phyloP scores from a whole-genome alignment of 2,329 filamentous ascomycete species.

The Penicillium sp. region DNA sequence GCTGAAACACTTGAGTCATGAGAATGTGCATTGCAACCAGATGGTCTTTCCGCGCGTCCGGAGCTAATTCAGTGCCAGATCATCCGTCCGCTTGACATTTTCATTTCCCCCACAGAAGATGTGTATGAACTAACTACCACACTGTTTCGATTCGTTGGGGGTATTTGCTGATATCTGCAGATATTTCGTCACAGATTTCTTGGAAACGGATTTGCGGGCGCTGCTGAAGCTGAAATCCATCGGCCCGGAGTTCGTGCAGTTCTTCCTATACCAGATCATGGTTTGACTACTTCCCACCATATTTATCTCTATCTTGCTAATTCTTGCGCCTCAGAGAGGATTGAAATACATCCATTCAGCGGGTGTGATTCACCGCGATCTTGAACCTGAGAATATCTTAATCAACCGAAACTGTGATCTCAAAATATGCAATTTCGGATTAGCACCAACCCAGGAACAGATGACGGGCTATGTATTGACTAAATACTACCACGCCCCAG shows the following conservation, averaged over 20 bases:
- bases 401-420: constrained; percentile 99
- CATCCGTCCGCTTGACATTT: constrained; percentile 97
- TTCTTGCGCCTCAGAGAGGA: constrained; percentile 68
- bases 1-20: constrained; percentile 90
- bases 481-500: constrained; percentile 94
- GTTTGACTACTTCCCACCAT: constrained; percentile 53
- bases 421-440: constrained; percentile 97
- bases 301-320: constrained; percentile 8
- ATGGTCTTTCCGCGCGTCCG: neutral
- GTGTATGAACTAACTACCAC: constrained; percentile 80
- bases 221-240: constrained; percentile 89
- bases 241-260: constrained; percentile 99
- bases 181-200: constrained; percentile 95
- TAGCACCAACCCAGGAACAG: constrained; percentile 95
- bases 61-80: constrained; percentile 56
- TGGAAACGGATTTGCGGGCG: constrained; percentile 92
- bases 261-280: constrained; percentile 98
- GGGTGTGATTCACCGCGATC: constrained; percentile 91
- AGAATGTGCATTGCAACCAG: constrained; percentile 69
- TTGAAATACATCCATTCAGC: constrained; percentile 98
- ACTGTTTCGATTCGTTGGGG: no score
- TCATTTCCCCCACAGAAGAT: constrained; percentile 96
- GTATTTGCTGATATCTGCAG: constrained; percentile 50
- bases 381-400: constrained; percentile 97
- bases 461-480: constrained; percentile 99